Conservation (phyloP, 2,329 filamentous ascomycete genomes). For the Neoscytalidium dimidiatum region DNA sequence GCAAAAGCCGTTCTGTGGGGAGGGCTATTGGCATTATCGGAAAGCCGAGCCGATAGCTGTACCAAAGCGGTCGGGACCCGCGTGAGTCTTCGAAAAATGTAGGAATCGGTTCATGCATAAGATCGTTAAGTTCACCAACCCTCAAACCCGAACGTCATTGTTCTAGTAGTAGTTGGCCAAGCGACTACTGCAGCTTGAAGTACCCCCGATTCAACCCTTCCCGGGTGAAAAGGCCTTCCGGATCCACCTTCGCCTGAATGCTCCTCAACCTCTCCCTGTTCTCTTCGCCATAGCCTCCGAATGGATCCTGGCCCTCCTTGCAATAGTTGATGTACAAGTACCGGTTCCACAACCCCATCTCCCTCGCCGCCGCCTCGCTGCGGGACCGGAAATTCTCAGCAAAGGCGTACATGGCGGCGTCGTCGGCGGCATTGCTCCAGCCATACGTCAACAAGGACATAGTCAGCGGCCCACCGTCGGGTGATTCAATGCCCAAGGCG, state of each 20-base stretch:
- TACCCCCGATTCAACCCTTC: not conserved
- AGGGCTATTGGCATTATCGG: no score
- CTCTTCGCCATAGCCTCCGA: constrained; percentile 16
- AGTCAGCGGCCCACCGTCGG: constrained; percentile 17
- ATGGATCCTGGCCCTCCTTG: constrained; percentile 11
- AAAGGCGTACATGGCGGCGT: not conserved
- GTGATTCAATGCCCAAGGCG: constrained; percentile 25
- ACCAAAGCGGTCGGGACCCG: no score
- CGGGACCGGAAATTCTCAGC: not conserved
- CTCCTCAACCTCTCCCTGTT: constrained; percentile 8
- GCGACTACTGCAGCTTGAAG: not conserved
- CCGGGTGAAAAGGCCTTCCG: constrained; percentile 18
- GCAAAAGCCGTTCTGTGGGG: no score
- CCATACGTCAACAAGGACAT: not conserved
- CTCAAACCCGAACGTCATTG: no score
- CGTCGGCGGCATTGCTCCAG: not conserved
- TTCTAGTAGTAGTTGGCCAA: not conserved
- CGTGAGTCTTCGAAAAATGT: no score
- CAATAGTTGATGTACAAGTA: constrained; percentile 21
- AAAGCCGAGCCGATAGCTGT: no score
- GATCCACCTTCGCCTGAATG: constrained; percentile 19
- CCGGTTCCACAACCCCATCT: constrained; percentile 7
- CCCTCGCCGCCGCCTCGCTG: not conserved
- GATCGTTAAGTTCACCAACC: no score
- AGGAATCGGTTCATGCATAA: no score